Evolutionary conservation across 208 protist species (phyloP), one percentile per base, ranked within the genome.

Genomic region (Polymyxa betae): DNA sequence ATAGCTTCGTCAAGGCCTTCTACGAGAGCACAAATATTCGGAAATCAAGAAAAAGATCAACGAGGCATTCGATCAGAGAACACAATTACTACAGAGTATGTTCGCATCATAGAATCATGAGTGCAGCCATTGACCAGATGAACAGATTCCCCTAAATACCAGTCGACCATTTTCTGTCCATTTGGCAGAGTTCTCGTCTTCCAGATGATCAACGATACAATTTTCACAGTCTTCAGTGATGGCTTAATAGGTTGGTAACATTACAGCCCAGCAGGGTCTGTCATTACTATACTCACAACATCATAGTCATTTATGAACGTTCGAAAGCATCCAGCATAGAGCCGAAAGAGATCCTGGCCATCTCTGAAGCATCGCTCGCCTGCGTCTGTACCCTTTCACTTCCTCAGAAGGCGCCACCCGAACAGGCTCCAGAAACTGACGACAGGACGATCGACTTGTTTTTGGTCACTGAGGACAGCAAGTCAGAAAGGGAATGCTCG

Each of bases 1-100:
- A 82, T 35, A 82, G 72, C 5, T 82, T 5, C 72, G 40, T 38
- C n/a, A 5, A 35, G 10, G 35, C 12, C n/a, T 82, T 5, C 5
- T 82, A 20, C 72, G n/a, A n/a, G 72, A 82, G 16, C 5, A 35
- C 72, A 82, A 82, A n/a, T 82, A 45, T n/a, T 82, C 72, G 5
- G 16, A 35, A 12, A 35, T 82, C 72, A 82, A 43, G 72, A 82
- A 82, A n/a, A 43, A 12, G 72, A 43, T 82, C n/a, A n/a, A 82
- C 5, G 16, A 16, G 16, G 72, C 5, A 20, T 35, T 43, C 72
- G 72, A 82, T 35, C 72, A n/a, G n/a, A 35, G n/a, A 35, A 82
- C 16, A n/a, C 16, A 20, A 20, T 38, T 82, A 43, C 40, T 45
- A 35, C 16, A 5, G n/a, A 82, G 72, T 82, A 82, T 20, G 72